These are phyloP conservation scores for Claviceps cyperi DNA, from an alignment of 2,329 filamentous ascomycete genomes.

Conservation along the genomic window DNA sequence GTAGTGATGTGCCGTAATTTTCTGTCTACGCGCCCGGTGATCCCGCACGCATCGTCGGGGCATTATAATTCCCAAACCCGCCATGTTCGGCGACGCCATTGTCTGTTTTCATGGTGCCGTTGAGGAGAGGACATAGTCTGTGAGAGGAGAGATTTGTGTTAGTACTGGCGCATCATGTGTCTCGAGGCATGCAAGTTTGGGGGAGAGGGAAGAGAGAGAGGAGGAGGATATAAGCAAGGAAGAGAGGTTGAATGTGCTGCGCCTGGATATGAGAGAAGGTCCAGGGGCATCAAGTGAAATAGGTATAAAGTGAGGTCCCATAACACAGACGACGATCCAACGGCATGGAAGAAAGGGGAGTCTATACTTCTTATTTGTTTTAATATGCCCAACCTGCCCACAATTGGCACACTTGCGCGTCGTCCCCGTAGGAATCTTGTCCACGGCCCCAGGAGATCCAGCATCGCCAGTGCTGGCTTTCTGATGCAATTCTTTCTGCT, in stretches of 20 bases:
- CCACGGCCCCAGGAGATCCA: slow-evolving; percentile 33
- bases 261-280: background rate
- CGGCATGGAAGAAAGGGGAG: slow-evolving; percentile 14
- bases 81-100: slow-evolving; percentile 40
- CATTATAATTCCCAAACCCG: slow-evolving; percentile 42
- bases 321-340: slow-evolving; percentile 18
- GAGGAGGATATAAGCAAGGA: background rate
- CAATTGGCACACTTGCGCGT: slow-evolving; percentile 95
- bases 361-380: slow-evolving; percentile 92
- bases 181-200: background rate
- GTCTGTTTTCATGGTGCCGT: slow-evolving; percentile 59
- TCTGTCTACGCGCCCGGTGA: slow-evolving; percentile 13
- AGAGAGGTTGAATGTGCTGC: background rate
- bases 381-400: slow-evolving; percentile 92
- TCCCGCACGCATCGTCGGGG: slow-evolving; percentile 19
- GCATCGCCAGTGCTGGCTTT: slow-evolving; percentile 28
- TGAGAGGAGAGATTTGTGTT: slow-evolving; percentile 12
- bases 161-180: slow-evolving; percentile 2
- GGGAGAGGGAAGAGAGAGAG: background rate
- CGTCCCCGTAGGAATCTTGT: slow-evolving; percentile 49
- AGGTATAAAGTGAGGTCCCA: background rate
- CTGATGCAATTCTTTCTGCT: slow-evolving; percentile 58
- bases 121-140: slow-evolving; percentile 71
- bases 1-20: background rate
- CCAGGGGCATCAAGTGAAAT: slow-evolving; percentile 1